Evolutionary conservation across 768 basidiomycete genomes (phyloP).

Genomic region (Pleurotus tuoliensis): DNA sequence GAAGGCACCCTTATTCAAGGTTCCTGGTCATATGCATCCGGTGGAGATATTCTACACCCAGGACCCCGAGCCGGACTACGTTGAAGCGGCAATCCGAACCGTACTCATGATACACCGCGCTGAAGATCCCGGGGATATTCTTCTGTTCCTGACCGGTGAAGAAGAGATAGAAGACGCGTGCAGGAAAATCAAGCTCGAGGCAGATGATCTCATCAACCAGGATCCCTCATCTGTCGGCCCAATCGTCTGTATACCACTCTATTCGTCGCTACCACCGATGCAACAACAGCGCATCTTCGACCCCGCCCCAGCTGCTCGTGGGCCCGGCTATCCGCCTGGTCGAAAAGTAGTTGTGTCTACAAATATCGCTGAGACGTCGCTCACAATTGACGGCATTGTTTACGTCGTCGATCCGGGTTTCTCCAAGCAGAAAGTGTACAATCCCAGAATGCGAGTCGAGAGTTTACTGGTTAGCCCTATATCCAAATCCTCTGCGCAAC

Average conservation of each 20-base stretch:
- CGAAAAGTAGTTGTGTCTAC: conserved; percentile 94
- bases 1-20: conserved; percentile 79
- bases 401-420: conserved; percentile 98
- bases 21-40: conserved; percentile 90
- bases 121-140: conserved; percentile 88
- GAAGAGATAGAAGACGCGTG: conserved; percentile 98
- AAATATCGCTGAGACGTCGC: conserved; percentile 95
- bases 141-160: conserved; percentile 96
- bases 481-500: conserved; percentile 94
- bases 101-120: conserved; percentile 97
- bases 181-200: conserved; percentile 87
- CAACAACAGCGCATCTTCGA: conserved; percentile 99
- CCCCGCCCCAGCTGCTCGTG: conserved; percentile 63
- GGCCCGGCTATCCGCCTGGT: conserved; percentile 70
- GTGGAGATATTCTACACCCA: conserved; percentile 95
- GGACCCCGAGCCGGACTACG: conserved; percentile 92
- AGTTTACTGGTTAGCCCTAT: conserved; percentile 91
- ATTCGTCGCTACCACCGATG: conserved; percentile 90
- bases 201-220: conserved; percentile 73
- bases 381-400: conserved; percentile 99
- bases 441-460: conserved; percentile 95
- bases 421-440: conserved; percentile 98
- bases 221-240: conserved; percentile 80
- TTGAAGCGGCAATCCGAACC: conserved; percentile 94
- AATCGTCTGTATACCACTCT: conserved; percentile 85